Conservation (phyloP, 2,329 filamentous ascomycete species). For the Ambrosiella beaveri region DNA sequence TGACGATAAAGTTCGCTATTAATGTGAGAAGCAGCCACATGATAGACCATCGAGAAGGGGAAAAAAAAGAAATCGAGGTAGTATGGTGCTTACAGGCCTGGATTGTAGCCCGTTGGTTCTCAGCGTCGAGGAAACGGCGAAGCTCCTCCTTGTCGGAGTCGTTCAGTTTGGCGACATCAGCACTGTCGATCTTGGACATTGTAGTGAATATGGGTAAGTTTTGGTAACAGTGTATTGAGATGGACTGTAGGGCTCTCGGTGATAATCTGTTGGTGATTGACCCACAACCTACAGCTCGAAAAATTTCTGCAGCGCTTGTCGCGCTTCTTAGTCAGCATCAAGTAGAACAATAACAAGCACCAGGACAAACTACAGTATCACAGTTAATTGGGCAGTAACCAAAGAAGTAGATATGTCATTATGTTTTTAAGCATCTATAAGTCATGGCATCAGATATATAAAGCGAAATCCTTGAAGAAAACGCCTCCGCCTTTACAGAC, state of each 20-base stretch:
- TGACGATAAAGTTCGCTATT: neutral
- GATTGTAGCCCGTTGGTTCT: constrained; percentile 64
- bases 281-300: neutral
- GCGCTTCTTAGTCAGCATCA: constrained; percentile 1
- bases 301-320: neutral
- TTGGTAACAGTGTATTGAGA: neutral
- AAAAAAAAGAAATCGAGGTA: too few species aligned
- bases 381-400: too few species aligned
- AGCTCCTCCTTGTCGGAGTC: constrained; percentile 75
- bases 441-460: too few species aligned
- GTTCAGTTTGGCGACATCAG: constrained; percentile 59
- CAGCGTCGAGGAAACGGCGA: constrained; percentile 67
- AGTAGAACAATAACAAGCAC: neutral
- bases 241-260: neutral
- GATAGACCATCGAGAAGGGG: neutral
- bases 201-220: neutral
- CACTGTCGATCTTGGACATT: constrained; percentile 24
- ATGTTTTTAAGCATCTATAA: too few species aligned
- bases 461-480: too few species aligned
- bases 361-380: too few species aligned
- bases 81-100: constrained; percentile 34
- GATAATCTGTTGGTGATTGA: neutral
- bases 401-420: too few species aligned
- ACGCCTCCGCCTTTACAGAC: too few species aligned
- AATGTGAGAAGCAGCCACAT: neutral